Evolutionary conservation across 495 filamentous ascomycete genomes (phyloP).

Genomic region (Thermothielavioides terrestris): DNA sequence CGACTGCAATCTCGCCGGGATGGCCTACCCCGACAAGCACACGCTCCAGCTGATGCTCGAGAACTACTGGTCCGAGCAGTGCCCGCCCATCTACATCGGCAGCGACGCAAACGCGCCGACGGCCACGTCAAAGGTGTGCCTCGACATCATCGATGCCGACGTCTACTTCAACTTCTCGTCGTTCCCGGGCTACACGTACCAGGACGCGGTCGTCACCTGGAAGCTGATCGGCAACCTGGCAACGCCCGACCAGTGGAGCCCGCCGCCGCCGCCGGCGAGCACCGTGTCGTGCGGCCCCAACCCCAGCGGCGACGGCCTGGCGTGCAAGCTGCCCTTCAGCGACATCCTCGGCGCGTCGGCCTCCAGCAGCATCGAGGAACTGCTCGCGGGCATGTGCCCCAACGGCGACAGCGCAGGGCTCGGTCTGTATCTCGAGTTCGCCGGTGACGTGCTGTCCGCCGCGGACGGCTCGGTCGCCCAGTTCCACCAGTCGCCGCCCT

Average conservation of each 20-base stretch:
- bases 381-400: constrained; percentile 11
- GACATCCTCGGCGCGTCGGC: constrained; percentile 5
- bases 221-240: constrained; percentile 1
- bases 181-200: constrained; percentile 12
- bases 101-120: background rate
- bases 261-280: background rate
- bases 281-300: constrained; percentile 1
- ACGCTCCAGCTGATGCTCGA: constrained; percentile 6
- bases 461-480: background rate
- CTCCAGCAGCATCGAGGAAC: background rate
- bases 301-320: background rate
- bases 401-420: constrained; percentile 6
- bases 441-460: background rate
- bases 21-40: constrained; percentile 9
- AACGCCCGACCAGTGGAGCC: background rate
- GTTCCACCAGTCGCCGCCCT: constrained; percentile 1
- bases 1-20: constrained; percentile 7
- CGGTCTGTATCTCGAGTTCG: constrained; percentile 7
- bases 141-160: constrained; percentile 4
- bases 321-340: constrained; percentile 12
- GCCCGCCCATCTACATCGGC: constrained; percentile 7
- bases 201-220: constrained; percentile 2
- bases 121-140: constrained; percentile 3
- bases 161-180: constrained; percentile 10
- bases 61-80: constrained; percentile 7